These are phyloP conservation scores for Penicillium sp. DNA, from an alignment of 2,329 filamentous ascomycete genomes.

Conservation along the genomic window DNA sequence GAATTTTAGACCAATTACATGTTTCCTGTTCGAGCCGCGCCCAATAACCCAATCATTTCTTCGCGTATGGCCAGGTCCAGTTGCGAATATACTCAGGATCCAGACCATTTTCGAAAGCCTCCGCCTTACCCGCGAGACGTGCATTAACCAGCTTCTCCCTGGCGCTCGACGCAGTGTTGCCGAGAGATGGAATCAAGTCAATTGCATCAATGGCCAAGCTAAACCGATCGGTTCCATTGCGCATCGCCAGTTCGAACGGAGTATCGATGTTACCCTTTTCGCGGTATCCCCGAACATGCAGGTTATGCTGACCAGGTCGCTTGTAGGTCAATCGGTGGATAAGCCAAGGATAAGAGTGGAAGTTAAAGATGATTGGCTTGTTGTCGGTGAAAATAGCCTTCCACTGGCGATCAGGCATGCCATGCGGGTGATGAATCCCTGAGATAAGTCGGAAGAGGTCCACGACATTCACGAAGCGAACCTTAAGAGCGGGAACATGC, in stretches of 20 bases:
- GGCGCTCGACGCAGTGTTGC: slow-evolving; percentile 63
- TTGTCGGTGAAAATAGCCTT: slow-evolving; percentile 68
- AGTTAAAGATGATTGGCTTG: slow-evolving; percentile 77
- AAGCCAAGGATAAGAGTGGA: slow-evolving; percentile 81
- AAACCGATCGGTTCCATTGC: slow-evolving; percentile 76
- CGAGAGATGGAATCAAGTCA: slow-evolving; percentile 63
- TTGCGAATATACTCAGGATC: slow-evolving; percentile 66
- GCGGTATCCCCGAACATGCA: slow-evolving; percentile 76
- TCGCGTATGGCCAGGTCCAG: slow-evolving; percentile 63
- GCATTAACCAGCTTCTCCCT: slow-evolving; percentile 65
- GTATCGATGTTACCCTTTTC: slow-evolving; percentile 87
- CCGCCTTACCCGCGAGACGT: slow-evolving; percentile 63
- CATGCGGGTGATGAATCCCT: slow-evolving; percentile 69
- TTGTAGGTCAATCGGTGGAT: slow-evolving; percentile 76
- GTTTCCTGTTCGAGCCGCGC: neutral
- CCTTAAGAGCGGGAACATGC: slow-evolving; percentile 69
- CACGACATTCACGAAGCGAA: slow-evolving; percentile 77
- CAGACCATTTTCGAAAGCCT: slow-evolving; percentile 69
- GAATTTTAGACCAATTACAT: neutral
- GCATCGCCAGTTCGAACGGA: slow-evolving; percentile 73
- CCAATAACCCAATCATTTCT: neutral
- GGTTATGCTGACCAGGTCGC: slow-evolving; percentile 65
- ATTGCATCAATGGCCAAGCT: slow-evolving; percentile 76
- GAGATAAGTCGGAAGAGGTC: slow-evolving; percentile 80
- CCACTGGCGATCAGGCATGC: slow-evolving; percentile 67